Evolutionary conservation across 768 basidiomycete genomes (phyloP).

Genomic region (Auriscalpium orientale): DNA sequence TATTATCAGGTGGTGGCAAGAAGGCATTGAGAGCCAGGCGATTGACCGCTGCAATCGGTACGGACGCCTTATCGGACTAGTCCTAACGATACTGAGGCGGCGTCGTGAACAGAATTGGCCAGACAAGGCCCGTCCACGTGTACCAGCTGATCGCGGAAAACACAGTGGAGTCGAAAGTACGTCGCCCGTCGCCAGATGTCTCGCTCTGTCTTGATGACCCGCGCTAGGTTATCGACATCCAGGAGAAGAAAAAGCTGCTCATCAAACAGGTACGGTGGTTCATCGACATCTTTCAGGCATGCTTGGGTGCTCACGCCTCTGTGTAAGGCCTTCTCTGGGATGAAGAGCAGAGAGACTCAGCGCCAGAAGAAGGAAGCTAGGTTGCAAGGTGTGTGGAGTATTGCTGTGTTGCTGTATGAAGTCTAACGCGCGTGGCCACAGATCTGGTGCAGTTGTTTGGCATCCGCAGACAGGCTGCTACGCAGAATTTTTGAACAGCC

Average conservation of each 20-base stretch:
- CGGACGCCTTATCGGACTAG: not conserved
- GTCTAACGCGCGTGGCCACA: not conserved
- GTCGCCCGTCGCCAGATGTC: not conserved
- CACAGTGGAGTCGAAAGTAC: conserved; percentile 79
- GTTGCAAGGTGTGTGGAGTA: conserved; percentile 51
- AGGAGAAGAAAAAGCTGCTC: conserved; percentile 74
- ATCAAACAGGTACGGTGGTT: conserved; percentile 56
- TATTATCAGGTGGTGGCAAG: conserved; percentile 69
- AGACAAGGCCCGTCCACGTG: conserved; percentile 75
- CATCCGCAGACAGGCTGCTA: conserved; percentile 3
- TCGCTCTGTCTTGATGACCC: not conserved
- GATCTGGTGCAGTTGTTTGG: conserved; percentile 15
- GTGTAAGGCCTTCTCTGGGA: conserved; percentile 76
- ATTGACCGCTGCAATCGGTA: conserved; percentile 73
- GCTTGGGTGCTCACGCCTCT: not conserved
- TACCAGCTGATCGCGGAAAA: conserved; percentile 88
- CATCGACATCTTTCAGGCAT: not conserved
- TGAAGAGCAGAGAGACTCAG: conserved; percentile 65
- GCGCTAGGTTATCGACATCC: conserved; percentile 67
- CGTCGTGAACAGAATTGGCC: conserved; percentile 50
- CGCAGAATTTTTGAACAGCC: not conserved
- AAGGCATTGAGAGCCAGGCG: conserved; percentile 80
- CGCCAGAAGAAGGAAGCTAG: conserved; percentile 75
- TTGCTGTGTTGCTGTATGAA: not conserved
- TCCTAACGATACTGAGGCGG: not conserved